Evolutionary conservation across 805 yeast genomes (phyloP), one percentile per base, ranked within the genome.

Genomic region (Lipomyces kockii): DNA sequence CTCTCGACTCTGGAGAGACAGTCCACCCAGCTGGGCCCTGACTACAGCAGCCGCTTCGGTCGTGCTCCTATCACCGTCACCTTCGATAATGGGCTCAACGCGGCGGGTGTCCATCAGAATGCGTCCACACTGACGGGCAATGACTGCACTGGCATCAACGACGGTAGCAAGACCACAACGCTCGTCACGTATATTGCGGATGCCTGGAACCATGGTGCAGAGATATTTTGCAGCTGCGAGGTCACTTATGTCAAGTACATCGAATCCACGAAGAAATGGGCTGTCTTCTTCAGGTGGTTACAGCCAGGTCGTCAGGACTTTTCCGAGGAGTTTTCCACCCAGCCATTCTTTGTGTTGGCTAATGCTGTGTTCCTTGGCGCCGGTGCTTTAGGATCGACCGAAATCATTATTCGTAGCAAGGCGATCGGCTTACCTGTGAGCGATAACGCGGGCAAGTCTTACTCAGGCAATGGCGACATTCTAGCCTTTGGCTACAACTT

Each of bases 171-270:
- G 49, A 43, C 49, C 49, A 43, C 49, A 17, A 43, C 49, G 11
- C 49, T 43, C 6, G 49, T 43, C 49, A 43, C 49, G 2, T 43
- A 43, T 43, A 43, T 43, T 8, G 20, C 49, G 9, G 49, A 43
- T n/a, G 49, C 49, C 49, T 43, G 49, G 49, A 43, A 43, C 22
- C 49, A 43, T 43, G 49, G 49, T 4, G 49, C 49, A 2, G 49
- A 43, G 22, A 43, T 43, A n/a, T 43, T 43, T 43, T 43, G 49
- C 49, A 43, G 49, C 49, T 43, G 49, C 9, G 49, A 43, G 49
- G 49, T 43, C 22, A 43, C 49, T 17, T n/a, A 43, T 9, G 49
- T 43, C 49, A 43, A 43, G 22, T 43, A 43, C 9, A 43, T 43
- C 49, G 49, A 43, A 43, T 43, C 49, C 8, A 43, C 49, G n/a